These are phyloP conservation scores for Mucor racemosus DNA, from an alignment of 371 early-diverging fungal species.

Conservation along the genomic window DNA sequence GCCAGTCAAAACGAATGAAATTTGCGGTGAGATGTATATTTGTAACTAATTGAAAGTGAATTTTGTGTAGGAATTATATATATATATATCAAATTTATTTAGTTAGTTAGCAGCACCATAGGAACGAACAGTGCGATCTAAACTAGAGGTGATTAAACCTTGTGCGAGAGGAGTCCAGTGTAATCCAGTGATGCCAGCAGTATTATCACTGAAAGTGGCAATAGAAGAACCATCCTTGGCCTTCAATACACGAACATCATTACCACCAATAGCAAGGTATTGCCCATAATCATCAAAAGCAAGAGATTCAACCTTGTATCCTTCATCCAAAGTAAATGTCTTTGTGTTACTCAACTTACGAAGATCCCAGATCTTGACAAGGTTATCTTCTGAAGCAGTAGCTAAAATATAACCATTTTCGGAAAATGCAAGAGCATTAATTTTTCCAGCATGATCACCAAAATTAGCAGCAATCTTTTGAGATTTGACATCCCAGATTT, in stretches of 20 bases:
- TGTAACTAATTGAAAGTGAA: slow-evolving; percentile 1
- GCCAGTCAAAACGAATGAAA: too few relatives aligned
- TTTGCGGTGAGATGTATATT: background rate
- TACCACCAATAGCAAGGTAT: slow-evolving; percentile 81
- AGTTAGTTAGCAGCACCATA: slow-evolving; percentile 40
- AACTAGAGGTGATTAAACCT: slow-evolving; percentile 58
- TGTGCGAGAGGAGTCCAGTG: slow-evolving; percentile 66
- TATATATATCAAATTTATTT: slow-evolving; percentile 5
- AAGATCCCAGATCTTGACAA: slow-evolving; percentile 90
- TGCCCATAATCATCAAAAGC: slow-evolving; percentile 84
- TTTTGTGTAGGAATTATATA: background rate
- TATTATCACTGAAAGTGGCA: slow-evolving; percentile 59
- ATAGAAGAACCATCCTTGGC: slow-evolving; percentile 81
- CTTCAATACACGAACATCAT: slow-evolving; percentile 70
- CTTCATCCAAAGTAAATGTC: slow-evolving; percentile 67
- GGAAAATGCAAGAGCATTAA: slow-evolving; percentile 80
- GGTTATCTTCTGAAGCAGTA: slow-evolving; percentile 69
- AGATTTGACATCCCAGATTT: slow-evolving; percentile 87
- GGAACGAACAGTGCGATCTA: slow-evolving; percentile 69
- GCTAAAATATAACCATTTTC: slow-evolving; percentile 93
- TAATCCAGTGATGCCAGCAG: slow-evolving; percentile 65
- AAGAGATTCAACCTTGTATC: slow-evolving; percentile 62
- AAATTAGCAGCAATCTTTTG: slow-evolving; percentile 76
- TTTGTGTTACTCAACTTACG: slow-evolving; percentile 81
- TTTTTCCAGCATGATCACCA: slow-evolving; percentile 70